Evolutionary conservation across 2,329 filamentous ascomycete species (phyloP).

Genomic region (Trichoderma sp.): DNA sequence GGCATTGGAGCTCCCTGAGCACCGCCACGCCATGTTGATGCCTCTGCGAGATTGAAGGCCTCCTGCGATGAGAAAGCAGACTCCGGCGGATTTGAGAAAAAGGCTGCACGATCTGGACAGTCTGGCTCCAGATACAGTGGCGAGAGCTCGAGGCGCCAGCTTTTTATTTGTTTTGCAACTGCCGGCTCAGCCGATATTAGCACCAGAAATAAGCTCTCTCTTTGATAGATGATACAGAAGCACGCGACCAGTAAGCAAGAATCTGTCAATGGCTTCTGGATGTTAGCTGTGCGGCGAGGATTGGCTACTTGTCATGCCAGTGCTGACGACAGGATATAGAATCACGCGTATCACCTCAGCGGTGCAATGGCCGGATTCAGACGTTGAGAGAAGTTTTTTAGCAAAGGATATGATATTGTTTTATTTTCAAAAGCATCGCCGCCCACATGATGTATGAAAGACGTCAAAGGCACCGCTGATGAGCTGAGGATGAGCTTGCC

Average conservation of each 20-base stretch:
- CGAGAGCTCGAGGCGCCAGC: constrained; percentile 13
- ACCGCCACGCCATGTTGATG: constrained; percentile 83
- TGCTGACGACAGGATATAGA: not conserved
- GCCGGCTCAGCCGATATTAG: not conserved
- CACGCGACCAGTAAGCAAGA: not conserved
- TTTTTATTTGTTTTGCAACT: not conserved
- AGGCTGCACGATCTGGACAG: not conserved
- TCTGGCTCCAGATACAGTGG: not conserved
- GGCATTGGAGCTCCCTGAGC: constrained; percentile 73
- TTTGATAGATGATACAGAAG: not conserved
- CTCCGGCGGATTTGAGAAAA: not conserved
- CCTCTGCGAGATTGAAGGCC: constrained; percentile 11
- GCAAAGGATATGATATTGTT: not conserved
- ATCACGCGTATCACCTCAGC: not conserved
- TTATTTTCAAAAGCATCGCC: not conserved
- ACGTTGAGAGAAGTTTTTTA: not conserved
- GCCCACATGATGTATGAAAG: constrained; percentile 23
- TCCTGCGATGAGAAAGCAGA: constrained; percentile 4
- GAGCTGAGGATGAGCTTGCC: not conserved
- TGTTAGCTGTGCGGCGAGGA: not conserved
- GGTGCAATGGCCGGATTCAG: not conserved
- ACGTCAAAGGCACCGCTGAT: constrained; percentile 15
- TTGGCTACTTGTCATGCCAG: not conserved
- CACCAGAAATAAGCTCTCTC: not conserved
- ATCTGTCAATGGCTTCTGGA: not conserved